A percentile compares a stretch with the other conserved stretches of the same genome.
Conservation (phyloP, 2,329 filamentous ascomycete genomes). For the Xylaria sp. region DNA sequence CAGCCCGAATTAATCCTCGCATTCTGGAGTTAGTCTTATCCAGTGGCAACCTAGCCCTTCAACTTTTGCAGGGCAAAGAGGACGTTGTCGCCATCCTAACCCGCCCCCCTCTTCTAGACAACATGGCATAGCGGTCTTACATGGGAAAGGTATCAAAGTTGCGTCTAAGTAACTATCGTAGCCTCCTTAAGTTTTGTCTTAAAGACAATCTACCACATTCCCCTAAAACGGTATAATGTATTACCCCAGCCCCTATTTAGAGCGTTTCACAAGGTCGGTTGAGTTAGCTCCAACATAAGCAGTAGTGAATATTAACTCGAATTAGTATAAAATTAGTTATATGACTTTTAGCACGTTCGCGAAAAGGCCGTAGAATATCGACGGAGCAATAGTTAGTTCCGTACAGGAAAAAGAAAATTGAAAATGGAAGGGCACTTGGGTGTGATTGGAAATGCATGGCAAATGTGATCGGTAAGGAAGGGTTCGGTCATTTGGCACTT, state of each 20-base stretch:
- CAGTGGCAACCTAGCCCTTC: neutral
- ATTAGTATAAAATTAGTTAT: neutral
- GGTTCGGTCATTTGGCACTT: neutral
- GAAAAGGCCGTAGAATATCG: no score
- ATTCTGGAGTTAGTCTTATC: neutral
- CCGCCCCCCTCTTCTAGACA: no score
- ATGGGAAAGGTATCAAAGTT: neutral
- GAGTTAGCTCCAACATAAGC: neutral
- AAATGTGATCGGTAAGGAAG: neutral
- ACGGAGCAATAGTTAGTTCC: neutral
- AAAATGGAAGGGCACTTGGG: neutral
- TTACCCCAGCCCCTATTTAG: neutral
- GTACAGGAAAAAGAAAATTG: neutral
- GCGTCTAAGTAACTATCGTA: neutral
- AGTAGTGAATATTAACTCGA: no score
- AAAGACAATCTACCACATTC: neutral
- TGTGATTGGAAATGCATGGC: neutral
- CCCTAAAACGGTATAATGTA: neutral
- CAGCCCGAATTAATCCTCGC: neutral
- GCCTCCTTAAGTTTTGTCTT: neutral
- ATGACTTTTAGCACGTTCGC: no score
- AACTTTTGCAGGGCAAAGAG: neutral
- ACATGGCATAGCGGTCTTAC: neutral
- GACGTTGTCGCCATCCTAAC: neutral
- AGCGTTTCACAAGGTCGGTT: neutral